Conservation (phyloP, 2,329 filamentous ascomycete genomes). For the Hypoxylon sp. region DNA sequence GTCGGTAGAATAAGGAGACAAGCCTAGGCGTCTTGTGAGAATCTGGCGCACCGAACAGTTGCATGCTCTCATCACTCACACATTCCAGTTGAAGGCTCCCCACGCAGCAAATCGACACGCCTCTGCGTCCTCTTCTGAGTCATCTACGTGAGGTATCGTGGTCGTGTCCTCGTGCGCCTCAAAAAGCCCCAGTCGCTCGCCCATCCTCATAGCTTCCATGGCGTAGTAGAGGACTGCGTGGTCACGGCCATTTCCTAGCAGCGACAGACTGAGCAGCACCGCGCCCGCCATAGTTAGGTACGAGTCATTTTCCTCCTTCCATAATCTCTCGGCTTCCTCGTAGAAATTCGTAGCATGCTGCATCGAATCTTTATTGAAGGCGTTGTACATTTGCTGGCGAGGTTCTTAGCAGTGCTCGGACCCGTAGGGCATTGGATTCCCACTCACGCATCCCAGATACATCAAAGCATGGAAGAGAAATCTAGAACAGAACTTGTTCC, state of each 20-base stretch:
- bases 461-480: constrained; percentile 49
- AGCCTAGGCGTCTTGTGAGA: constrained; percentile 38
- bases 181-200: constrained; percentile 44
- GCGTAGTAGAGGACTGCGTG: constrained; percentile 46
- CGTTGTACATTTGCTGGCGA: constrained; percentile 49
- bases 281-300: constrained; percentile 44
- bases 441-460: constrained; percentile 48
- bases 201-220: constrained; percentile 43
- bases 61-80: constrained; percentile 40
- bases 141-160: constrained; percentile 7
- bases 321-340: constrained; percentile 41
- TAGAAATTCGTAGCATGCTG: constrained; percentile 36
- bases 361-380: constrained; percentile 39
- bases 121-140: constrained; percentile 27
- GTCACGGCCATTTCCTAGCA: constrained; percentile 48
- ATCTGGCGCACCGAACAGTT: not conserved
- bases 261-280: constrained; percentile 47
- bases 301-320: constrained; percentile 37
- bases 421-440: too few species aligned
- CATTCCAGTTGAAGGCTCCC: constrained; percentile 51
- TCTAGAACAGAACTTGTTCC: constrained; percentile 43
- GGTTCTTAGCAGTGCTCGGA: not conserved
- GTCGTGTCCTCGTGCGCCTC: constrained; percentile 20
- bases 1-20: constrained; percentile 45
- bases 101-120: constrained; percentile 42